Percentiles rank a stretch among this genome's conserved stretches.
phyloP scores from a whole-genome alignment of 495 filamentous ascomycete species.

The Cudoniella acicularis region DNA sequence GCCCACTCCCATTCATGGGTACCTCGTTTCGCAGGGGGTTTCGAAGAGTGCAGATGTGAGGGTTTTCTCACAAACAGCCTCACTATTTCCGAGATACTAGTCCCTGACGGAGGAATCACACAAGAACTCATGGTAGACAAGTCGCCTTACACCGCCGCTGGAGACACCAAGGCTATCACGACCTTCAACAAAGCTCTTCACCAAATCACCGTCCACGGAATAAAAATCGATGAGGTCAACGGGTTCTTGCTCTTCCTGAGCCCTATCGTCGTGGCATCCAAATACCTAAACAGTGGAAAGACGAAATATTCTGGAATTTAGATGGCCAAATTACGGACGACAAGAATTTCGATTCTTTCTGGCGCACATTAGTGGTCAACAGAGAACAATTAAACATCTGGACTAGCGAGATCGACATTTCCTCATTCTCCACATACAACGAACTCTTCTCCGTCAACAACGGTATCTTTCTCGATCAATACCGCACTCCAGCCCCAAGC shows the following conservation, averaged over 20 bases:
- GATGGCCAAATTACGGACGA: background rate
- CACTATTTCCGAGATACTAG: background rate
- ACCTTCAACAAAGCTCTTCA: background rate
- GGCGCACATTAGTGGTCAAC: background rate
- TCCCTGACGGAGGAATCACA: background rate
- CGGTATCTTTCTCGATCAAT: background rate
- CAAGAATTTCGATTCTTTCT: background rate
- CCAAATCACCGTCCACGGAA: background rate
- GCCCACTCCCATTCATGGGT: background rate
- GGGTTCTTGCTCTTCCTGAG: background rate
- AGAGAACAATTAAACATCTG: background rate
- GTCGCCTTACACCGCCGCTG: background rate
- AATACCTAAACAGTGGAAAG: background rate
- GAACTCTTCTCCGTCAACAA: background rate
- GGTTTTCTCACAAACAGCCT: background rate
- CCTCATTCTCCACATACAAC: background rate
- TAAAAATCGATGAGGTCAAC: background rate
- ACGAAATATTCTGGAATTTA: background rate
- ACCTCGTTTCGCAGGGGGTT: background rate
- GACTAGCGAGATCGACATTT: background rate
- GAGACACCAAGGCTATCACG: background rate
- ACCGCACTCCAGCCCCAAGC: background rate
- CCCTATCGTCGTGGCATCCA: background rate
- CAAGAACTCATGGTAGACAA: background rate
- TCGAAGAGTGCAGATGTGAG: background rate